phyloP scores from a whole-genome alignment of 2,329 filamentous ascomycete species.

The Trichoderma arundinaceum region DNA sequence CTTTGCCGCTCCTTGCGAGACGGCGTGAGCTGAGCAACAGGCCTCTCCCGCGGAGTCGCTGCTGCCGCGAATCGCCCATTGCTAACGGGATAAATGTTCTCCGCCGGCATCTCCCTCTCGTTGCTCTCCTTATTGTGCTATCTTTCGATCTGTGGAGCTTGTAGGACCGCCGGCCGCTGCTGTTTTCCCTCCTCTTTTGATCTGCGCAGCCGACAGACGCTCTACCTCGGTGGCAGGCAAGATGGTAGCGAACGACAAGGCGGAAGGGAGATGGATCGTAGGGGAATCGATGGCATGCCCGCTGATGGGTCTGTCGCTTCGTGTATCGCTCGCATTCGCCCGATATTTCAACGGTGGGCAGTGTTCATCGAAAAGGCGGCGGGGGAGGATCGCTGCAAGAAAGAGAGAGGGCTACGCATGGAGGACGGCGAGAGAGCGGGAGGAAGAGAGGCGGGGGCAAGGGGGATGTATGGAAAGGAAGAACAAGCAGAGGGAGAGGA shows the following conservation, averaged over 20 bases:
- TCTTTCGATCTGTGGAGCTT: neutral
- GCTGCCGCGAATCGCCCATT: constrained; percentile 52
- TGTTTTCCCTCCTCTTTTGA: constrained; percentile 2
- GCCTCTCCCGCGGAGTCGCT: constrained; percentile 52
- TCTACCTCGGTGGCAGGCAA: constrained; percentile 25
- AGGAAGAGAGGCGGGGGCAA: neutral
- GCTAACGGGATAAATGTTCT: constrained; percentile 48
- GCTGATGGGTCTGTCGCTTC: constrained; percentile 30
- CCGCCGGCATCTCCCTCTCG: constrained; percentile 40
- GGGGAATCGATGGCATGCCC: constrained; percentile 34
- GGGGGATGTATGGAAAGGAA: neutral
- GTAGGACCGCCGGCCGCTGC: neutral
- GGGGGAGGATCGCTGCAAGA: constrained; percentile 17
- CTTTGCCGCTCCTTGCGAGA: constrained; percentile 68
- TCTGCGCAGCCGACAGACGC: constrained; percentile 14
- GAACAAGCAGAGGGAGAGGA: neutral
- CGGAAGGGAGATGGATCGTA: constrained; percentile 26
- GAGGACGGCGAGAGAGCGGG: constrained; percentile 14
- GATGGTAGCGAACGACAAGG: constrained; percentile 14
- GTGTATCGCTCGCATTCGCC: constrained; percentile 33
- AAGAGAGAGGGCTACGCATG: constrained; percentile 23
- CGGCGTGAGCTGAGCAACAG: constrained; percentile 56
- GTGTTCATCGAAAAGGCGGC: constrained; percentile 29
- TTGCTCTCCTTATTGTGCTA: neutral
- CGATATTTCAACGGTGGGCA: constrained; percentile 27